Base-by-base conservation (phyloP, 108 stramenopile species). In the Parietichytrium sp. region DNA sequence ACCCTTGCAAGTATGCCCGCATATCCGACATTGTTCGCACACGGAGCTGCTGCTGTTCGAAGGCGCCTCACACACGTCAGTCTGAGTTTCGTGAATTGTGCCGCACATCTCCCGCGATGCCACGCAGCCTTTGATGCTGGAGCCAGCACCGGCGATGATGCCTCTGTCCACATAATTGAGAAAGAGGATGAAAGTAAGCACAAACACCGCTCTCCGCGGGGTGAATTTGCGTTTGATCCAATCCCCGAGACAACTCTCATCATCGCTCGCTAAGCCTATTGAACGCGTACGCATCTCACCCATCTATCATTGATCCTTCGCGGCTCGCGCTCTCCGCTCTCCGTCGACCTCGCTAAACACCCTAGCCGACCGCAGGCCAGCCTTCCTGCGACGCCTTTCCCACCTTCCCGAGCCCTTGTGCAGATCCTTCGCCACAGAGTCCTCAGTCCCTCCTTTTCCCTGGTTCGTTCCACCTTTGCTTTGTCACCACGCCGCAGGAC, bases 161-260 rank as follows among this genome's bases (percentile, higher is more conserved):
- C 61, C 61, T 33, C 61, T 33, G 20, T 72, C 61, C 29, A 72
- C 61, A 20, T 72, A 72, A 27, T 72, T 72, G 42, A 72, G 61
- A 27, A 72, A 72, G 10, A 72, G 42, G 23, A 72, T 42, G 25
- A 72, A 72, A 42, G 61, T 72, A 8, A 72, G 61, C 42, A 72
- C 23, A 42, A 72, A 72, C 10, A 72, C 61, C 61, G 61, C 61
- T n/a, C 61, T 33, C 23, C 20, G 61, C 33, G 61, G 61, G 15
- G 36, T 72, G 42, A 72, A 72, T n/a, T 72, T 33, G 10, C 61
- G 36, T 0, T 42, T 33, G n/a, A 72, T 72, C 3, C 29, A 38
- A 33, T 33, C 10, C 38, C 61, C 45, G 38, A 16, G 20, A 7
- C 38, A 3, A 20, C 20, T 72, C 61, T 72, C 61, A 25, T 42